Evolutionary conservation across 371 early-diverging fungal species (phyloP).

Genomic region (Mucor piriformis): DNA sequence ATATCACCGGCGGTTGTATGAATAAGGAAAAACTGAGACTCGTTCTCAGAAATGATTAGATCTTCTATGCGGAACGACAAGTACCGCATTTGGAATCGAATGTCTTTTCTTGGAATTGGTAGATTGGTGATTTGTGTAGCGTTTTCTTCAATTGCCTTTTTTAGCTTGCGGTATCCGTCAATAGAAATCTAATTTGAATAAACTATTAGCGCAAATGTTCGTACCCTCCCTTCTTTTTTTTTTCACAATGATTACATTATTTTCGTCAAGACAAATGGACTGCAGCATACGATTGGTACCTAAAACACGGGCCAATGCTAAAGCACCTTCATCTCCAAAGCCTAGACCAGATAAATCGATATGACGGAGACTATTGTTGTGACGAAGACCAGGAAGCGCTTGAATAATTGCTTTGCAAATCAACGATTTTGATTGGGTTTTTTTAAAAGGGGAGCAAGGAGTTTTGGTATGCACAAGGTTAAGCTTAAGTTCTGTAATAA

Average conservation of each 20-base stretch:
- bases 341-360: constrained; percentile 34
- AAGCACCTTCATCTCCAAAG: constrained; percentile 38
- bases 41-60: constrained; percentile 35
- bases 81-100: constrained; percentile 31
- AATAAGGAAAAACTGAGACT: constrained; percentile 41
- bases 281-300: constrained; percentile 28
- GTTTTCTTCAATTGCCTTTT: constrained; percentile 24
- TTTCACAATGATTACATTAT: constrained; percentile 28
- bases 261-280: constrained; percentile 36
- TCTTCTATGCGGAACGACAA: constrained; percentile 32
- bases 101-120: constrained; percentile 33
- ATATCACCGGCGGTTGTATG: constrained; percentile 35
- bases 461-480: background rate
- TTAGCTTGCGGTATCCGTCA: constrained; percentile 38
- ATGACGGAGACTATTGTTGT: constrained; percentile 28
- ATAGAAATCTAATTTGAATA: constrained; percentile 34
- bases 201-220: background rate
- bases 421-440: background rate
- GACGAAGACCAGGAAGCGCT: constrained; percentile 29
- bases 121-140: constrained; percentile 28
- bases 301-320: constrained; percentile 31
- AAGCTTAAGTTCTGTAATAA: constrained; percentile 27
- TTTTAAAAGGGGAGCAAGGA: background rate
- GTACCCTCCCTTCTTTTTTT: too few relatives aligned
- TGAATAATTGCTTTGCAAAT: constrained; percentile 26